Evolutionary conservation across 176 grass and related monocot species (phyloP), one percentile per base, ranked within the genome.

Genomic region (Pontederia crassipes): DNA sequence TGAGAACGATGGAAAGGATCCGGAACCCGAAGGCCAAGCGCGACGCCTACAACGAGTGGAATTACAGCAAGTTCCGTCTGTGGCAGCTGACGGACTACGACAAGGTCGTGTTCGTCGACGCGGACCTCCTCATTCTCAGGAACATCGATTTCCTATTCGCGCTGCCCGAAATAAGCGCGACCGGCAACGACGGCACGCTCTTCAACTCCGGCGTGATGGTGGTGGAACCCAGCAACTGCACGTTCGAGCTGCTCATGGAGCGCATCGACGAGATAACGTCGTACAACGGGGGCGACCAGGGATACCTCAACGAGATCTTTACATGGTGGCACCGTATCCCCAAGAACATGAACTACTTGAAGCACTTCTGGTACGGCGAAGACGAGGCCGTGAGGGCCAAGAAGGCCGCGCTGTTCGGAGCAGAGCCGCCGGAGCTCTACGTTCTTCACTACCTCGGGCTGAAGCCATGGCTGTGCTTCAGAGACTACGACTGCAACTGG

Each of bases 191-290:
- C 20, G 91, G 77, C 1, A 87, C 83, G 5, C 76, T 96, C 12
- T 96, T 96, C 81, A 96, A 96, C 74, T 96, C 91, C 5, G 91
- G 91, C 15, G 83, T 96, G 54, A 96, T 90, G 91, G 86, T 96
- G 17, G 48, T 96, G 1, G 91, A 90, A n/a, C 86, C 86, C 10
- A 90, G 86, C 13, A 90, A 90, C 68, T 90, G 86, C 81, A 96
- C 91, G 12, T 96, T 96, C 75, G 65, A 75, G 72, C 57, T 96
- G 70, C 65, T 96, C 52, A 96, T 96, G 87, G 79, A 96, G 12
- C 84, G 84, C 59, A 85, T 96, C 60, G 81, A 85, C n/a, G 86
- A 90, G 73, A 88, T 96, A 50, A 82, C 78, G 5, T 98, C 93
- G 0, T 92, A 98, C 59, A 98, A 92, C 17, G 93, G 93, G 14